Evolutionary conservation across 805 yeast genomes (phyloP).

Genomic region (Kodamaea kakaduensis): DNA sequence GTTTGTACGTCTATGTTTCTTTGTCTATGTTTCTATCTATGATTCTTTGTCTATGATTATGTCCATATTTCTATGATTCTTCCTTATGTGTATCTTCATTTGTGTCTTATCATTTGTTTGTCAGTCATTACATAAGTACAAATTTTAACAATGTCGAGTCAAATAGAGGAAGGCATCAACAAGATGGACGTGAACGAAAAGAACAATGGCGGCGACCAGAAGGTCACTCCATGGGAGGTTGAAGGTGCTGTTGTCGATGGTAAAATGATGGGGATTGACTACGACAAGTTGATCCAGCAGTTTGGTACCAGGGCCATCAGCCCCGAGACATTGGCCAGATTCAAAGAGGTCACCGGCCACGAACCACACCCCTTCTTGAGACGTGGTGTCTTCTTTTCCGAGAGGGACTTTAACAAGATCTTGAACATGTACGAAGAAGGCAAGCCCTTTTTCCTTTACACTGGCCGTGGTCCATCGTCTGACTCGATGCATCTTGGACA

Average conservation of each 20-base stretch:
- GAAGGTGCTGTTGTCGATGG: conserved; percentile 98
- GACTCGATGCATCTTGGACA: conserved; percentile 97
- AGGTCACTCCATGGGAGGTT: conserved; percentile 94
- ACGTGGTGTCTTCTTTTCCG: conserved; percentile 90
- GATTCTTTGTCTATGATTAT: not conserved
- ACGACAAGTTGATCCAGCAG: conserved; percentile 77
- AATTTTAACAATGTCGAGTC: no score
- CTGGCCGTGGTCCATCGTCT: conserved; percentile 96
- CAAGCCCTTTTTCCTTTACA: conserved; percentile 90
- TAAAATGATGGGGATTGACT: conserved; percentile 83
- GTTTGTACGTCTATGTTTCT: no score
- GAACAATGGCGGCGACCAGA: conserved; percentile 25
- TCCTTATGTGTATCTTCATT: no score
- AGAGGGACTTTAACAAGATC: conserved; percentile 75
- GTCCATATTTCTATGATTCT: no score
- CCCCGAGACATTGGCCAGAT: conserved; percentile 68
- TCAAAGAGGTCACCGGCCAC: conserved; percentile 78
- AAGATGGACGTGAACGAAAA: conserved; percentile 8
- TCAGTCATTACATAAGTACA: no score
- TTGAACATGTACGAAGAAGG: conserved; percentile 90
- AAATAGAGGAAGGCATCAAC: conserved; percentile 11
- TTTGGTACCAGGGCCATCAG: conserved; percentile 81
- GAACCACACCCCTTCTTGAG: conserved; percentile 87
- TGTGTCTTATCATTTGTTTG: no score
- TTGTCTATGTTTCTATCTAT: no score